Evolutionary conservation across 139 green algal genomes (phyloP), one percentile per base, ranked within the genome.

Genomic region (Chlamydomonas schloesseri): DNA sequence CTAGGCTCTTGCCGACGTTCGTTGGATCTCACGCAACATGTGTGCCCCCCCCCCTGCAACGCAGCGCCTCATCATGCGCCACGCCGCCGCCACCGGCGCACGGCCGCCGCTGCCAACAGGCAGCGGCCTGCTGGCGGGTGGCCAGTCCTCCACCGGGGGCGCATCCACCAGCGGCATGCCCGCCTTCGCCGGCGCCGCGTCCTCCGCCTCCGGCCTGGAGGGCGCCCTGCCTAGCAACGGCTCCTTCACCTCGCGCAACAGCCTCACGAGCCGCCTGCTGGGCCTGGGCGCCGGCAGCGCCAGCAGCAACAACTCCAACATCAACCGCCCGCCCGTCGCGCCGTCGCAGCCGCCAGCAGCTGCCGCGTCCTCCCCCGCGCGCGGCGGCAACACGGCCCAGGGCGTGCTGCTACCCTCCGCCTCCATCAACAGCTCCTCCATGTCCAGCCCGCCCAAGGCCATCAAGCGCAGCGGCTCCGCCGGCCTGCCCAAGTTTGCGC

Each of bases 21-120:
- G n/a, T n/a, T n/a, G n/a, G n/a, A n/a, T n/a, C n/a, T n/a, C n/a
- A n/a, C n/a, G n/a, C n/a, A n/a, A n/a, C n/a, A n/a, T 3, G 33
- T 47, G 68, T 53, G 36, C 70, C 34, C 34, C 17, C 17, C 31
- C 13, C 34, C 11, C 21, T 37, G 10, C 33, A 4, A 5, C 50
- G 64, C 78, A 85, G 79, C 31, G 79, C 36, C 79, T 85, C 50
- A 85, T 85, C 67, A 68, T 85, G 79, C 79, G 79, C 0, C 67
- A 76, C 79, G 79, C 79, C 11, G 67, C 67, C 18, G 67, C 64
- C 17, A 85, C 67, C 26, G 31, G 47, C 79, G 13, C 62, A 24
- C 36, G 36, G 58, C 57, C 17, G n/a, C 34, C 28, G 33, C 2
- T 46, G 46, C 62, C 13, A 17, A 13, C 17, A 23, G 26, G 26